These are phyloP conservation scores for Ramaria sp. DNA, from an alignment of 768 basidiomycete species.

Conservation along the genomic window DNA sequence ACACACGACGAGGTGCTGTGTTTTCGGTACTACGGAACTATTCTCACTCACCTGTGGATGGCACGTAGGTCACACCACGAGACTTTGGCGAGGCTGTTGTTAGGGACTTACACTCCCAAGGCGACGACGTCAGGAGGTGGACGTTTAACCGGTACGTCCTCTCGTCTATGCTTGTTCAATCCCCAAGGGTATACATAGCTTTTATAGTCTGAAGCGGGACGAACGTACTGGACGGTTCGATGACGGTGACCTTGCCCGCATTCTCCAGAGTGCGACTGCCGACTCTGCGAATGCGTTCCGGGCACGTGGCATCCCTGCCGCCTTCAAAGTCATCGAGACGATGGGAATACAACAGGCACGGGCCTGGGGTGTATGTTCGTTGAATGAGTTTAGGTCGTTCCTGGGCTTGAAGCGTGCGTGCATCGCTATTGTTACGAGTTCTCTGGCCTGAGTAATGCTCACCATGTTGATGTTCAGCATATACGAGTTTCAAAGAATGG, in stretches of 20 bases:
- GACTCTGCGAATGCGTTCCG: conserved; percentile 64
- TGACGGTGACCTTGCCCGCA: conserved; percentile 57
- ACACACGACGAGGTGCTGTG: conserved; percentile 26
- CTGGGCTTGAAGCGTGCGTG: conserved; percentile 63
- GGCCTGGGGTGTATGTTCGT: conserved; percentile 68
- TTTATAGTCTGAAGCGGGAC: conserved; percentile 46
- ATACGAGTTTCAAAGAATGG: conserved; percentile 68
- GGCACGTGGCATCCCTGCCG: conserved; percentile 64
- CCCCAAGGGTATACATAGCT: not conserved
- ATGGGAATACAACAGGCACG: conserved; percentile 78
- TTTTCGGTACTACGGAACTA: not conserved
- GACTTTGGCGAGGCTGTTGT: conserved; percentile 40
- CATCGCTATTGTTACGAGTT: not conserved
- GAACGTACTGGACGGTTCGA: conserved; percentile 44
- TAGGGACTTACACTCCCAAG: conserved; percentile 20
- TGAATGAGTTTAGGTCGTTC: conserved; percentile 80
- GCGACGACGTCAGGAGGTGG: conserved; percentile 49
- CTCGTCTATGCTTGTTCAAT: too few relatives aligned
- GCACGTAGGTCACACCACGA: conserved; percentile 22
- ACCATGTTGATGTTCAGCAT: conserved; percentile 32
- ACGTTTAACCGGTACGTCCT: conserved; percentile 46
- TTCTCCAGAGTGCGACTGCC: conserved; percentile 59
- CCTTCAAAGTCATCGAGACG: conserved; percentile 69
- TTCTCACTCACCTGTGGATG: not conserved
- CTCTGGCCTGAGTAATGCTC: not conserved